phyloP scores from a whole-genome alignment of 148 eudicot species.

The Limonium bicolor region DNA sequence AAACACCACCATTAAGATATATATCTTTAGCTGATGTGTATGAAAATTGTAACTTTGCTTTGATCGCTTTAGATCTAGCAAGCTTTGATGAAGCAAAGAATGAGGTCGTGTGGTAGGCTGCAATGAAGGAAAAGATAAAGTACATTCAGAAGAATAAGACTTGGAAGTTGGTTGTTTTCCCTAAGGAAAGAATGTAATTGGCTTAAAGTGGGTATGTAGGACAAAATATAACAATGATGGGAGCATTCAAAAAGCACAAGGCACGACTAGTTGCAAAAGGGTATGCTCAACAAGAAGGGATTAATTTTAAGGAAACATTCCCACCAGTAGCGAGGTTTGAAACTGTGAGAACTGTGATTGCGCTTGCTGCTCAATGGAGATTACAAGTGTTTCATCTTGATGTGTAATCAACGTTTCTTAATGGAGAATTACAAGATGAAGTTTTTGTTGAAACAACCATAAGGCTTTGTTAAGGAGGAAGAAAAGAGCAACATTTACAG shows the following conservation, averaged over 20 bases:
- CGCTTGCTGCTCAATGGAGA: neutral
- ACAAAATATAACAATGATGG: neutral
- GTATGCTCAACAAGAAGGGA: neutral
- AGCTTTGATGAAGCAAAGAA: constrained; percentile 4
- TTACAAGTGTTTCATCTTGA: constrained; percentile 1
- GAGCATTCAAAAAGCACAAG: neutral
- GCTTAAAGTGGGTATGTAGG: neutral
- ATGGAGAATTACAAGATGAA: constrained; percentile 1
- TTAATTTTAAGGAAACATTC: neutral
- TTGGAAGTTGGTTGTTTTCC: constrained; percentile 1
- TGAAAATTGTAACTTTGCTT: neutral
- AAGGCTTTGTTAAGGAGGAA: neutral
- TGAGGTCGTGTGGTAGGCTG: neutral
- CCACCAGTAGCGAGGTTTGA: neutral
- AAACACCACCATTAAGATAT: too few relatives aligned
- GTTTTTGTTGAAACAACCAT: neutral
- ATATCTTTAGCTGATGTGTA: too few relatives aligned
- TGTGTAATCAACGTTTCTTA: neutral
- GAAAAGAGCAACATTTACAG: neutral
- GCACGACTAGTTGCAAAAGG: neutral
- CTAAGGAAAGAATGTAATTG: neutral
- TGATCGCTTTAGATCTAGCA: neutral
- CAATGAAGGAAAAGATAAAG: constrained; percentile 2
- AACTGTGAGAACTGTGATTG: constrained; percentile 1
- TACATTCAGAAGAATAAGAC: constrained; percentile 4